Evolutionary conservation across 176 grass and related monocot genomes (phyloP), one percentile per base, ranked within the genome.

Genomic region (Bromus sterilis): DNA sequence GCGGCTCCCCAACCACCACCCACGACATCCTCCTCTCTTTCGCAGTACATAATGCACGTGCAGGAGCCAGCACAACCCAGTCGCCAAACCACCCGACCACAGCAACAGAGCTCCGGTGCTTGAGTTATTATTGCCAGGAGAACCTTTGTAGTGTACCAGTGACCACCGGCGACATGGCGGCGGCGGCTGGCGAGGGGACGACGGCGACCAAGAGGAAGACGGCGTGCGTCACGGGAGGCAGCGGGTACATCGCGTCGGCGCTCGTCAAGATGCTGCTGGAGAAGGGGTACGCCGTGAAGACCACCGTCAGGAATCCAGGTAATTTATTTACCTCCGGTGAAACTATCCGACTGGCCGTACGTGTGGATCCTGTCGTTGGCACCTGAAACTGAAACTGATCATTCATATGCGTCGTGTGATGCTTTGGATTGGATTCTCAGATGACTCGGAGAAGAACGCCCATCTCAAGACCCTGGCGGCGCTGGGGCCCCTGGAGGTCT

Each of bases 201-300:
- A n/a, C n/a, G n/a, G n/a, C n/a, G n/a, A n/a, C n/a, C n/a, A n/a
- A 7, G 13, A 74, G 73, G 65, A 91, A 72, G 79, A 82, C 35
- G 57, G 93, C 55, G 29, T 95, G 93, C 41, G 93, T 95, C 7
- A 95, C 93, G 14, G 93, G 93, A 35, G 90, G 90, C 2, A 92
- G 80, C 48, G 93, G 93, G 0, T 92, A 81, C 74, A 82, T 95
- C 6, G 89, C 87, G 0, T 90, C 90, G 3, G 76, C 42, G 16
- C 87, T 95, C 10, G 74, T 92, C 66, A 90, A 89, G 70, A 89
- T 84, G 59, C 58, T 92, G 76, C 90, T 96, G 66, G 37, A 88
- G 80, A 96, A 88, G 39, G 90, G 90, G 0, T 95, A 95, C 28
- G 70, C 78, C 37, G 89, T 95, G 3, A 92, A 80, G 23, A 78